phyloP scores from a whole-genome alignment of 192 early-diverging fungal genomes.

The Rhizoclosmatium sp. region DNA sequence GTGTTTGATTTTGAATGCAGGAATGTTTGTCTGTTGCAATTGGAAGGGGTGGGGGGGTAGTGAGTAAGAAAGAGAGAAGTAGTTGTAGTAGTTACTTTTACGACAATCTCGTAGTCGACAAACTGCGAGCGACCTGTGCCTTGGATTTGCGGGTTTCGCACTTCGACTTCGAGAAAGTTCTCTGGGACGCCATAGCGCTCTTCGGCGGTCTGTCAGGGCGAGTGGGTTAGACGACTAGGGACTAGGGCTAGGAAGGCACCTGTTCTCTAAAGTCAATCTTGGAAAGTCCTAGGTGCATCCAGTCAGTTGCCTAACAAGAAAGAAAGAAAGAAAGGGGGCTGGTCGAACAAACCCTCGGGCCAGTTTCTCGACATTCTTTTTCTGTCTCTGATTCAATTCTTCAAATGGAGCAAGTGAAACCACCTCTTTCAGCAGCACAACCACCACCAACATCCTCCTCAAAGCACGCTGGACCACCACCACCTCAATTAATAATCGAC shows the following conservation, averaged over 20 bases:
- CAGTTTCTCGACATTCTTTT: constrained; percentile 20
- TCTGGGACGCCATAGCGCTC: constrained; percentile 90
- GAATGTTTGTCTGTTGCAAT: constrained; percentile 85
- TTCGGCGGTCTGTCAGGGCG: constrained; percentile 50
- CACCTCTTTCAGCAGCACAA: constrained; percentile 8
- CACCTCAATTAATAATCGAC: constrained; percentile 54
- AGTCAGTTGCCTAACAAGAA: not conserved
- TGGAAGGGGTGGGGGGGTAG: constrained; percentile 3
- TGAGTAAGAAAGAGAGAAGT: not conserved
- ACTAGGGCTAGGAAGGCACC: constrained; percentile 22
- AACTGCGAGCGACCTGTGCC: constrained; percentile 84
- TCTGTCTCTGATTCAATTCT: not conserved
- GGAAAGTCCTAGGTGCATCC: constrained; percentile 27
- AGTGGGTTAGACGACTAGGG: not conserved
- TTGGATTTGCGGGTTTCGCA: constrained; percentile 87
- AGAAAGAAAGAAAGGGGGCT: not conserved
- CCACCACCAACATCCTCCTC: constrained; percentile 18
- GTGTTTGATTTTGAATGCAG: constrained; percentile 87
- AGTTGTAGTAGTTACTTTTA: constrained; percentile 63
- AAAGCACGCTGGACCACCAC: constrained; percentile 41
- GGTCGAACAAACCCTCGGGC: constrained; percentile 22
- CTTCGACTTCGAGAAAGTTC: constrained; percentile 97
- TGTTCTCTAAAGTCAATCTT: constrained; percentile 56
- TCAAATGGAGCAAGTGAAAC: not conserved
- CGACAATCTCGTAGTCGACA: constrained; percentile 96